Conservation (phyloP, 371 early-diverging fungal genomes). For the Syncephalastrum racemosum region DNA sequence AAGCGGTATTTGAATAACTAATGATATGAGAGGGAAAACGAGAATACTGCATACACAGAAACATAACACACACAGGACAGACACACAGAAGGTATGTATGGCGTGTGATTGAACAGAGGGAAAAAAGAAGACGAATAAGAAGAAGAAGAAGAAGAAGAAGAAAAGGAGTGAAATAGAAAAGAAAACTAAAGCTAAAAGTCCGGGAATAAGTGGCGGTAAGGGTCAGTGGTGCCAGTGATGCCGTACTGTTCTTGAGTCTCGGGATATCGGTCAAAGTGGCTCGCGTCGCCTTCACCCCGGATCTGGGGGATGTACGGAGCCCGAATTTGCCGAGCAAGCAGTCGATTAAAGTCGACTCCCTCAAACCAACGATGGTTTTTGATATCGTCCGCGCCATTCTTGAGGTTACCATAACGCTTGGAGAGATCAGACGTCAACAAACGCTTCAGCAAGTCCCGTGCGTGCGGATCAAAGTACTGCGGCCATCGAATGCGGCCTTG, state of each 20-base stretch:
- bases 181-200: slow-evolving; percentile 22
- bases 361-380: slow-evolving; percentile 95
- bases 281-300: slow-evolving; percentile 88
- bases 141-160: neutral
- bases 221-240: slow-evolving; percentile 20
- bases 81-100: neutral
- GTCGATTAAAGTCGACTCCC: slow-evolving; percentile 91
- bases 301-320: slow-evolving; percentile 92
- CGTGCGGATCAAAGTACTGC: slow-evolving; percentile 82
- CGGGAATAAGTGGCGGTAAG: slow-evolving; percentile 27
- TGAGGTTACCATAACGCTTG: slow-evolving; percentile 90
- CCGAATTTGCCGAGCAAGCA: slow-evolving; percentile 71
- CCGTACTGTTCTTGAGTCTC: slow-evolving; percentile 78
- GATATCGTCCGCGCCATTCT: slow-evolving; percentile 89
- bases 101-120: neutral
- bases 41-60: too few relatives aligned
- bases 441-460: slow-evolving; percentile 91
- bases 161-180: neutral
- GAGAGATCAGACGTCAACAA: slow-evolving; percentile 86
- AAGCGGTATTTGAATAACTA: too few relatives aligned
- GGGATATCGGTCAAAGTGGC: slow-evolving; percentile 93
- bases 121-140: neutral
- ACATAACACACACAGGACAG: neutral
- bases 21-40: too few relatives aligned
- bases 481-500: slow-evolving; percentile 88